These are phyloP conservation scores for Lolium perenne DNA, from an alignment of 176 grass and related monocot species.

Conservation along the genomic window DNA sequence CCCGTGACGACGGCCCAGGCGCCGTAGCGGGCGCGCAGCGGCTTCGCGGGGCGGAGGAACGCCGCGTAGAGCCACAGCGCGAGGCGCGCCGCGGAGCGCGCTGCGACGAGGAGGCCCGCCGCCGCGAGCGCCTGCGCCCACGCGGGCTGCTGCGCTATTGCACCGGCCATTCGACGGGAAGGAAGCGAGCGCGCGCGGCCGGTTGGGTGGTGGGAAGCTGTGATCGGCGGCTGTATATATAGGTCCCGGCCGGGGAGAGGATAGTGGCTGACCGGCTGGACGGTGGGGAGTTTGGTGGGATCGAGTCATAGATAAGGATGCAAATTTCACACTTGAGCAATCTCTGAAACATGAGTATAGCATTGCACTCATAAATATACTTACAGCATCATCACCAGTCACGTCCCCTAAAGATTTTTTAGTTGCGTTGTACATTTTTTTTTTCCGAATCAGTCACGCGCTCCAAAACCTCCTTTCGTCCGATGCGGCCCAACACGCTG, in stretches of 20 bases:
- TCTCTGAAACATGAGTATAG: too few species aligned
- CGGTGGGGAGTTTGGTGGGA: neutral
- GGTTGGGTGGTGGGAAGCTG: neutral
- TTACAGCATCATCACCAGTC: too few species aligned
- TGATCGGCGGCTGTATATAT: constrained; percentile 7
- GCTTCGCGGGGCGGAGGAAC: constrained; percentile 70
- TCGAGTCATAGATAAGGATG: too few species aligned
- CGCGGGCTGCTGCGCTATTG: constrained; percentile 41
- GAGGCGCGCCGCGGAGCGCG: constrained; percentile 38
- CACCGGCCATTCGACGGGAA: constrained; percentile 4
- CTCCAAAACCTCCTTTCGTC: too few species aligned
- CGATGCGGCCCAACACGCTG: too few species aligned
- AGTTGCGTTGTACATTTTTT: too few species aligned
- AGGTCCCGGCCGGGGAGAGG: neutral
- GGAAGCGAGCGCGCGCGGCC: constrained; percentile 7
- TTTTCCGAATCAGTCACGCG: too few species aligned
- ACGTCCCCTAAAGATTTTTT: too few species aligned
- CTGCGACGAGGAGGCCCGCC: constrained; percentile 50
- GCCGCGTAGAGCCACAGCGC: constrained; percentile 56
- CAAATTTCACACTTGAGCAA: too few species aligned
- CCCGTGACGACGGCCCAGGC: constrained; percentile 83
- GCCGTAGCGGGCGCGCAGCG: constrained; percentile 64
- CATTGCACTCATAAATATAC: too few species aligned
- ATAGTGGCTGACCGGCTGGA: neutral
- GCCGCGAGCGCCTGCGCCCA: constrained; percentile 59